Evolutionary conservation across 2,329 filamentous ascomycete species (phyloP), one percentile per base, ranked within the genome.

Genomic region (Curvularia sp.): DNA sequence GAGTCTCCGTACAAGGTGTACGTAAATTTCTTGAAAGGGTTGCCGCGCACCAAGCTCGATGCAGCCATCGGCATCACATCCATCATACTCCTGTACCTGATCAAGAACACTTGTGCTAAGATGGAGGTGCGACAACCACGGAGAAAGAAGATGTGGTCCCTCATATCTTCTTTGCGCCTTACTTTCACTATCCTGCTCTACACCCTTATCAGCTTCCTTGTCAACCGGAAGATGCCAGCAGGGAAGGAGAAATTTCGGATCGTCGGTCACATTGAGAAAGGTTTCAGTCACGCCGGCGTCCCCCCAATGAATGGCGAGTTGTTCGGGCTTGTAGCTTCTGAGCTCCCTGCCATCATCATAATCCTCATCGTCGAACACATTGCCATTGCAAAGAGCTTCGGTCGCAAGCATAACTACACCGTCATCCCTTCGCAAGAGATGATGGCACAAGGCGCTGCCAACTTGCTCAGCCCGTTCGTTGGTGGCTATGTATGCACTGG

Each of bases 301-400:
- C 93, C 93, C 0, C 81, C 77, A 0, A 79, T 97, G 57, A 85
- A 89, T 65, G 75, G 76, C 0, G 75, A 82, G 0, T 85, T 97
- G 39, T 85, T 96, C 70, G 82, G 80, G 3, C 78, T 86, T 1
- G 92, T 96, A 69, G 82, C 84, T 1, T 80, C 82, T 28, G 84
- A 96, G 64, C 82, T 97, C 2, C 93, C 93, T 0, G 90, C 91
- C 5, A 89, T 90, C 0, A 87, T 96, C 54, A 95, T 97, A 64
- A 92, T 97, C 18, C 84, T 97, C 60, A 84, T 97, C 35, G 95
- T 97, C 61, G 93, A 97, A 78, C 93, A 97, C 74, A 96, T 97
- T 69, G 92, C 93, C 49, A 97, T 97, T 63, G 92, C 93, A 26
- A 97, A 97, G 75, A 96, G 92, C 0, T 97, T 97, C 65, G 93